Evolutionary conservation across 208 protist species (phyloP), one percentile per base, ranked within the genome.

Genomic region (Leishmania turanica): DNA sequence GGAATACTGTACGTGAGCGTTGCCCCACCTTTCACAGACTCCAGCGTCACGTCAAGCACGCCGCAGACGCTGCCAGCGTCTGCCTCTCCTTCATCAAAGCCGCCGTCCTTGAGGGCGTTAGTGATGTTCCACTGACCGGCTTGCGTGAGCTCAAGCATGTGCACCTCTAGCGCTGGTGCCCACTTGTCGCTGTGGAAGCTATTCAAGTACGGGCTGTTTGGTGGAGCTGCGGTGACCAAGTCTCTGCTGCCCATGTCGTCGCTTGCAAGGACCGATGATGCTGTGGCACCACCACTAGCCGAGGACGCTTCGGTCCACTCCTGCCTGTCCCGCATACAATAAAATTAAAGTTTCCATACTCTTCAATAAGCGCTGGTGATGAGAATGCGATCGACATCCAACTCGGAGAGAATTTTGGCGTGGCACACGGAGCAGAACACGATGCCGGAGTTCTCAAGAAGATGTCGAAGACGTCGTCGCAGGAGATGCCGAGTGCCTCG

Each of bases 361-460:
- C 78, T 58, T 0, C 60, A 45, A 77, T 81, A 91, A 2, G 77
- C 54, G 71, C 81, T 78, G 15, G 68, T 37, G 8, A 71, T 80
- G 31, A 89, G 76, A 5, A 81, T 72, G 15, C 60, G 68, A 69
- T 86, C 80, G 37, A 86, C 85, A 9, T 88, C 80, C 24, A 40
- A 6, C 58, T 85, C 86, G 2, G 81, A 78, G 24, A 82, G 40
- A 1, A 42, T 53, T 11, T 78, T 72, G 45, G 75, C 60, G 79
- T 93, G 91, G 24, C 84, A 80, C 24, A 95, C 78, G 9, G 79
- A 78, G 85, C 89, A 95, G 62, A 86, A 64, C 4, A 90, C 79
- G 2, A 80, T 78, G 53, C 91, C 81, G 40, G 77, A 75, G 19
- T 53, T 42, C 54, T 80, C 77, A 45, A 60, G 77, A 40, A 87